Evolutionary conservation across 306 rosid species (phyloP).

Genomic region (Potentilla sterilis): DNA sequence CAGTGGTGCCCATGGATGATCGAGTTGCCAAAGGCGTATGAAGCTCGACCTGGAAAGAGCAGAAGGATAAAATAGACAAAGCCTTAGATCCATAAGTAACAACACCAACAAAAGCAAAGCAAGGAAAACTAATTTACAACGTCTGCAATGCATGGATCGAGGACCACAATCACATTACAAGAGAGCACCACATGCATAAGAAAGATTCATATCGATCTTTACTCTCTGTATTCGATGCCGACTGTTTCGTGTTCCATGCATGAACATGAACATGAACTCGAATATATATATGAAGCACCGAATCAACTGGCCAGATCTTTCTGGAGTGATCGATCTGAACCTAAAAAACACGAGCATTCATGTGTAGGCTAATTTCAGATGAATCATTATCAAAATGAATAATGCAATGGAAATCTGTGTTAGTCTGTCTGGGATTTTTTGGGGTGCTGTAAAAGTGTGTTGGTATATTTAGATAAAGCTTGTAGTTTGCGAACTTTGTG

Average conservation of each 20-base stretch:
- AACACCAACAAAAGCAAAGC: constrained; percentile 15
- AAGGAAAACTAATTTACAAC: not conserved
- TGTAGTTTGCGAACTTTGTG: not conserved
- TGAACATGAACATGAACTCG: not conserved
- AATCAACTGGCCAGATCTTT: not conserved
- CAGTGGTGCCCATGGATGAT: constrained; percentile 22
- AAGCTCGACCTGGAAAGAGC: constrained; percentile 29
- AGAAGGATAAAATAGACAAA: not conserved
- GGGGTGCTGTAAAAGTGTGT: not conserved
- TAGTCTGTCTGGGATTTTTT: not conserved
- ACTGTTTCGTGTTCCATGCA: not conserved
- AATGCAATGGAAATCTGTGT: not conserved
- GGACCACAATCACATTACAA: constrained; percentile 18
- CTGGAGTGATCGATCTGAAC: not conserved
- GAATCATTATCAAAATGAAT: not conserved
- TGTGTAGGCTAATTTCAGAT: not conserved
- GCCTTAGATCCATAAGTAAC: constrained; percentile 4
- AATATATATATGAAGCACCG: not conserved
- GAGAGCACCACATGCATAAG: constrained; percentile 9
- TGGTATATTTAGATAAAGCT: constrained; percentile 2
- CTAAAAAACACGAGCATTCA: not conserved
- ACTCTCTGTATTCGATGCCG: constrained; percentile 10
- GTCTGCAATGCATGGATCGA: not conserved
- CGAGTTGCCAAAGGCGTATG: constrained; percentile 24
- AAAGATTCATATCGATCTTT: not conserved